Evolutionary conservation across 495 filamentous ascomycete genomes (phyloP), one percentile per base, ranked within the genome.

Genomic region (Trichoderma erinaceum): DNA sequence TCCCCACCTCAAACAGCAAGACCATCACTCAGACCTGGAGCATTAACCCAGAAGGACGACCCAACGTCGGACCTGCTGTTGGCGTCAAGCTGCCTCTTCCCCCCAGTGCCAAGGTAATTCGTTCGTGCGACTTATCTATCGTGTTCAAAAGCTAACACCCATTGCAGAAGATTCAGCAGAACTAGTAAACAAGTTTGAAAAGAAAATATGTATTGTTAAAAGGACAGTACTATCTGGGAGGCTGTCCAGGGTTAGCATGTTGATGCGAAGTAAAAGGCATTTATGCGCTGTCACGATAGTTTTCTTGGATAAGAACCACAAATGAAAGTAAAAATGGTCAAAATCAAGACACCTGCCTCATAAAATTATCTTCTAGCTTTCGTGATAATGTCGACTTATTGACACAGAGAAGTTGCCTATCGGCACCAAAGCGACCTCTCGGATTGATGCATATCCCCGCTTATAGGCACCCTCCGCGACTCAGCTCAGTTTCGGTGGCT

Each of bases 381-480:
- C 12, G 15, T 48, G n/a, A 16, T 48, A 5, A n/a, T n/a, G 4
- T 48, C 44, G 13, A 15, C 4, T 29, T 29, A 29, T 29, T 29
- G 29, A 29, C 29, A 29, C 29, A 29, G 1, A 29, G 29, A 29
- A 1, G 29, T 29, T 4, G 4, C 29, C 29, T 29, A 29, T 29
- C 29, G 4, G 29, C 29, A 29, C 1, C 4, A 1, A 29, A 1
- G 29, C 29, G 1, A 29, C 2, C 13, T 48, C 44, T 4, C n/a
- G 15, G 44, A 32, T 61, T 61, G 25, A 27, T 61, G 56, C 56
- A 61, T 32, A 61, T 61, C 25, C 56, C 56, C 56, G 56, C 25
- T 32, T 61, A 61, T 61, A 61, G 56, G 56, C 56, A 61, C 56
- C 56, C 27, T 61, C 56, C 56, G 56, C 13, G 12, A 7, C 25